These are phyloP conservation scores for Canavalia gladiata DNA, from an alignment of 306 rosid species.

Conservation along the genomic window DNA sequence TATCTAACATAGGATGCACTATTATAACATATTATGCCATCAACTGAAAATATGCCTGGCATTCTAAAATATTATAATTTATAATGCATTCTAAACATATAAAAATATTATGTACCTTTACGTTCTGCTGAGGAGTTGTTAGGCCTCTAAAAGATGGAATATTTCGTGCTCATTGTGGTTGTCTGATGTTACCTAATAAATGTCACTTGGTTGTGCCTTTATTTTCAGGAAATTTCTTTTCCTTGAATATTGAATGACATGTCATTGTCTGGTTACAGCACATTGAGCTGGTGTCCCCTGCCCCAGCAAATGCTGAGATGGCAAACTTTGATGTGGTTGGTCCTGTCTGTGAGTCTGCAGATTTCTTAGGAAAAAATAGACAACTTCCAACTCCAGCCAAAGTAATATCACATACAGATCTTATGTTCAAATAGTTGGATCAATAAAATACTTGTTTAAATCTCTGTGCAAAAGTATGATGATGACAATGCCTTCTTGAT, in stretches of 20 bases:
- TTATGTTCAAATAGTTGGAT: constrained; percentile 8
- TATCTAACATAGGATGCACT: constrained; percentile 7
- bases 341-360: constrained; percentile 68
- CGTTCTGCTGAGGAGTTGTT: constrained; percentile 22
- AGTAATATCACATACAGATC: constrained; percentile 44
- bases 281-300: constrained; percentile 90
- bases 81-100: not conserved
- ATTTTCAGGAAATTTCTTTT: not conserved
- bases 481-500: constrained; percentile 26
- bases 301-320: constrained; percentile 59
- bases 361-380: constrained; percentile 67
- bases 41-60: constrained; percentile 11
- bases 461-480: constrained; percentile 1
- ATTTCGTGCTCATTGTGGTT: not conserved
- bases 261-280: constrained; percentile 68
- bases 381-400: constrained; percentile 60
- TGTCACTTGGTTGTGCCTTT: not conserved
- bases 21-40: not conserved
- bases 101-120: not conserved
- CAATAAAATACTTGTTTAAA: constrained; percentile 1
- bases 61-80: not conserved
- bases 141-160: not conserved
- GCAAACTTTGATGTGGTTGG: constrained; percentile 61
- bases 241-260: constrained; percentile 22
- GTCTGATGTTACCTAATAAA: not conserved